Evolutionary conservation across 805 yeast species (phyloP).

Genomic region (Candida easanensis): DNA sequence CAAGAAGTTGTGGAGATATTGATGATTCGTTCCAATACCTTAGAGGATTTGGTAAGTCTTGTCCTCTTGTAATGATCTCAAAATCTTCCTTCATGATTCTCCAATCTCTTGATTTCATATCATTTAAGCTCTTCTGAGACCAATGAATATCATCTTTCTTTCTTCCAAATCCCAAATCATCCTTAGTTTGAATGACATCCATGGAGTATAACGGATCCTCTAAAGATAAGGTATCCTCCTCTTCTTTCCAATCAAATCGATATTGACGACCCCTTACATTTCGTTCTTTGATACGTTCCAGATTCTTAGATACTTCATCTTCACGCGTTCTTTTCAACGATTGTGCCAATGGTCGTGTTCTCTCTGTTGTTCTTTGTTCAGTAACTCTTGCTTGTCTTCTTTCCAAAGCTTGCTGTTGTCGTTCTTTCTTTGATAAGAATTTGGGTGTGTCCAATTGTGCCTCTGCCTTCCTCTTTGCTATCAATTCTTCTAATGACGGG

Average conservation of each 20-base stretch:
- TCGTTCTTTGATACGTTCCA: slow-evolving; percentile 2
- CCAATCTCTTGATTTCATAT: slow-evolving; percentile 89
- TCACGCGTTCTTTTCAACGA: slow-evolving; percentile 3
- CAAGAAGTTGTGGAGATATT: slow-evolving; percentile 42
- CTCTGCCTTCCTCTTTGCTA: slow-evolving; percentile 26
- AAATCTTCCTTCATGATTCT: slow-evolving; percentile 78
- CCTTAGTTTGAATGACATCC: background rate
- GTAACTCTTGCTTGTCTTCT: slow-evolving; percentile 16
- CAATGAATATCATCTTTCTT: slow-evolving; percentile 42
- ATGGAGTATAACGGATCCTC: slow-evolving; percentile 31
- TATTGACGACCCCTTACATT: slow-evolving; percentile 37
- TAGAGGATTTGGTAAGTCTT: slow-evolving; percentile 49
- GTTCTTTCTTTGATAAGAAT: slow-evolving; percentile 46
- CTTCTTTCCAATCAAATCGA: slow-evolving; percentile 64
- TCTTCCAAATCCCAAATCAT: slow-evolving; percentile 1
- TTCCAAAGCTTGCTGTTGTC: slow-evolving; percentile 34
- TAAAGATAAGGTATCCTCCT: slow-evolving; percentile 59
- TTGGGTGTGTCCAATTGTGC: slow-evolving; percentile 30
- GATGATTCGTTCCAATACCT: slow-evolving; percentile 69
- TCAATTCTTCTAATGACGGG: slow-evolving; percentile 35
- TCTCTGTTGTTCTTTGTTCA: background rate
- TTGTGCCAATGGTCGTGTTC: background rate
- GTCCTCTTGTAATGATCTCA: slow-evolving; percentile 55
- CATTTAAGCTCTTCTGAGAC: slow-evolving; percentile 58
- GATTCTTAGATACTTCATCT: slow-evolving; percentile 1